phyloP scores from a whole-genome alignment of 495 filamentous ascomycete genomes.

The Penicillium cataractarum region DNA sequence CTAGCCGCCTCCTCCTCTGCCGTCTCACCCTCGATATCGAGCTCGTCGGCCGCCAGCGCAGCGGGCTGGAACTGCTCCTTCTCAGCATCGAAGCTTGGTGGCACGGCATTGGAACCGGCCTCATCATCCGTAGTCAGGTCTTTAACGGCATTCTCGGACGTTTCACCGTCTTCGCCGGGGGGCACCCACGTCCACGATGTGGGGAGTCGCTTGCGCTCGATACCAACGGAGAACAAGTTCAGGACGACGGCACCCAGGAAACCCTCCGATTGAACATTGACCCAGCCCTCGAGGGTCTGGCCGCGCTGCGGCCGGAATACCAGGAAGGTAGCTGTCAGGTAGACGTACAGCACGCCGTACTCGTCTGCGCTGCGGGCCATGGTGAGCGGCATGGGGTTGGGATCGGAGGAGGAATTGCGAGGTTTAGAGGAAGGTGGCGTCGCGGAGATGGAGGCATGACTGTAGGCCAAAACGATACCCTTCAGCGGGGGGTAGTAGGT shows the following conservation, averaged over 20 bases:
- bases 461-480: slow-evolving; percentile 73
- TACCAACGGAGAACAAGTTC: slow-evolving; percentile 76
- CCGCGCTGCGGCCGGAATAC: slow-evolving; percentile 66
- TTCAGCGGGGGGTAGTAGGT: slow-evolving; percentile 72
- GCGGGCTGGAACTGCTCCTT: slow-evolving; percentile 50
- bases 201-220: slow-evolving; percentile 68
- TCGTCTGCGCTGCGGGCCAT: slow-evolving; percentile 63
- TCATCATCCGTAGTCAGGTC: slow-evolving; percentile 41
- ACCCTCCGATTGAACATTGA: slow-evolving; percentile 73
- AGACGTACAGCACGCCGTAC: slow-evolving; percentile 69
- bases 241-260: slow-evolving; percentile 71
- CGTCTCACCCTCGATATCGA: slow-evolving; percentile 30
- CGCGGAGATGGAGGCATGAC: slow-evolving; percentile 56
- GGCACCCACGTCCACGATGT: slow-evolving; percentile 66
- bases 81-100: slow-evolving; percentile 39
- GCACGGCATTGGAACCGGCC: slow-evolving; percentile 19
- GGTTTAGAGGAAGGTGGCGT: slow-evolving; percentile 29
- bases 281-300: slow-evolving; percentile 62
- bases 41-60: slow-evolving; percentile 36
- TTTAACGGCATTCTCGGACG: slow-evolving; percentile 10
- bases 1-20: slow-evolving; percentile 41
- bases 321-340: slow-evolving; percentile 74
- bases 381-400: slow-evolving; percentile 47
- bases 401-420: slow-evolving; percentile 33
- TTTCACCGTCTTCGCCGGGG: slow-evolving; percentile 41